Percentiles rank a stretch among this genome's conserved stretches.
Conservation (phyloP, 495 filamentous ascomycete species). For the Annulohypoxylon bovei region DNA sequence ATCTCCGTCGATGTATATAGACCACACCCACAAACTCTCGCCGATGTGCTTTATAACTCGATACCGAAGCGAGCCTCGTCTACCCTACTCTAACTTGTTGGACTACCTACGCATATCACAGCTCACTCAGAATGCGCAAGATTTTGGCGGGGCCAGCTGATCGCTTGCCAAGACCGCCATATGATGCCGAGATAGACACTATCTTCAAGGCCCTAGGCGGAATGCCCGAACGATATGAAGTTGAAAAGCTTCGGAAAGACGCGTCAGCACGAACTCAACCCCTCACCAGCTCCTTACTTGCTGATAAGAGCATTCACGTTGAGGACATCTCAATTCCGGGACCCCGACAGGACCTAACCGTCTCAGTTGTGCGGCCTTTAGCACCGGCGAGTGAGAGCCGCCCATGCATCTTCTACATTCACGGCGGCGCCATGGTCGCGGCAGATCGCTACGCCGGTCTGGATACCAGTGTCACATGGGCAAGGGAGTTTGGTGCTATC, state of each 20-base stretch:
- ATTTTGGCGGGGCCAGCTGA: conserved; percentile 45
- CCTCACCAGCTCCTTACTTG: conserved; percentile 44
- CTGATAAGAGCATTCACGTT: conserved; percentile 44
- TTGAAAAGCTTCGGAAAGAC: conserved; percentile 46
- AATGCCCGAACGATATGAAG: conserved; percentile 44
- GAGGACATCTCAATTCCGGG: conserved; percentile 43
- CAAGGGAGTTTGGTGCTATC: conserved; percentile 45
- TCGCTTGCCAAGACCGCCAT: conserved; percentile 46
- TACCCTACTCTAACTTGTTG: conserved; percentile 8
- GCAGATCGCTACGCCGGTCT: conserved; percentile 47
- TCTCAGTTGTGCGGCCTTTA: conserved; percentile 44
- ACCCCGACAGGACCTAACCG: conserved; percentile 37
- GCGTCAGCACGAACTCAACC: conserved; percentile 42
- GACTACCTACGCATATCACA: conserved; percentile 7
- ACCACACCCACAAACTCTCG: not conserved
- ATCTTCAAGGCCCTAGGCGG: conserved; percentile 40
- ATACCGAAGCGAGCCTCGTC: conserved; percentile 11
- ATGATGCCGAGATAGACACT: conserved; percentile 44
- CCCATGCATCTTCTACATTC: conserved; percentile 47
- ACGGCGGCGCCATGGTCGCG: conserved; percentile 45
- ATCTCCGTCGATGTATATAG: conserved; percentile 7
- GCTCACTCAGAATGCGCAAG: conserved; percentile 39
- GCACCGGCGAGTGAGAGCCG: conserved; percentile 22
- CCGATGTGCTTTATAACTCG: conserved; percentile 2
- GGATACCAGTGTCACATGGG: conserved; percentile 46